Evolutionary conservation across 1,284 basidiomycete genomes (phyloP), one percentile per base, ranked within the genome.

Genomic region (Prillingera fragicola): DNA sequence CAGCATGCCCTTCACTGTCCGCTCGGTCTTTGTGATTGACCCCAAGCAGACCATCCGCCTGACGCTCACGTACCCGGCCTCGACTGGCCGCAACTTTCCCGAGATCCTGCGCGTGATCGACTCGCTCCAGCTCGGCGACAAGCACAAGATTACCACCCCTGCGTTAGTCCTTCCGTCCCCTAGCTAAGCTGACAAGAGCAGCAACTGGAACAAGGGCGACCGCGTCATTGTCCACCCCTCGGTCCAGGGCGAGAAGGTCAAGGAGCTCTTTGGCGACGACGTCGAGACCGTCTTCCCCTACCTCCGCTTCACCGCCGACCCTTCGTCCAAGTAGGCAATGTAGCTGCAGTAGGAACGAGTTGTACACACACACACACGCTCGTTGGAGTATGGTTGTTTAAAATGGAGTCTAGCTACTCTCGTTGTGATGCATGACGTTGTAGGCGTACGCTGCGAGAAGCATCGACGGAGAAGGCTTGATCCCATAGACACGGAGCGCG

Each of bases 211-310:
- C 54, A 83, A 83, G 67, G 91, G 90, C 35, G 84, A 92, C 14
- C 83, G 90, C 65, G 92, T 97, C 46, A 96, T 99, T 62, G 83
- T 99, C 32, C 91, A 96, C 73, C 86, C 88, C n/a, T 73, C 78
- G 8, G 89, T 97, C 38, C 62, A 72, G 54, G 84, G 85, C 62
- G 88, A 92, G 33, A 85, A 97, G 73, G 92, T 90, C 24, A 84
- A 89, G 73, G 82, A 73, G 53, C 69, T 74, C 32, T 77, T 77
- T 63, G 73, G 74, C 15, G 73, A 72, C 45, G 64, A 73, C 52
- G 72, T 70, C 46, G 42, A 75, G 50, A 68, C 64, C 28, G 73
- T 75, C 55, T 73, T 70, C 62, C 75, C 76, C 33, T 77, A 77
- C 70, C 69, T 77, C 42, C 66, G 75, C 48, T 75, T 74, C 65